Evolutionary conservation across 306 rosid genomes (phyloP).

Genomic region (Vigna radiata): DNA sequence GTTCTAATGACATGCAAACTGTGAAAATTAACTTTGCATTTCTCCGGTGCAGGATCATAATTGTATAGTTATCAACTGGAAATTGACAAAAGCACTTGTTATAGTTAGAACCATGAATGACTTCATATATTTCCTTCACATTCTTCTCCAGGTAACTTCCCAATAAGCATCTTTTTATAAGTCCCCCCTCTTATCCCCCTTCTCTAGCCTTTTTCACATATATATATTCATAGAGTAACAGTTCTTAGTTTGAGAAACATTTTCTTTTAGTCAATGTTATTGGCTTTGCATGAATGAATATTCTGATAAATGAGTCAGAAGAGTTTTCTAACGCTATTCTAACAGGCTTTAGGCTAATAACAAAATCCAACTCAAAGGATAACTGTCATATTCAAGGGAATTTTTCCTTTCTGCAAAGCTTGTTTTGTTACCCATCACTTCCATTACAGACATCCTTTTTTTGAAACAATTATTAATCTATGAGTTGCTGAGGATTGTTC

Average conservation of each 20-base stretch:
- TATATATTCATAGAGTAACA: not conserved
- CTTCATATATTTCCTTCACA: conserved; percentile 65
- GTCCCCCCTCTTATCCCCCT: not conserved
- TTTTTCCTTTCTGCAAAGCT: not conserved
- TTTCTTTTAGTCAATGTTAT: not conserved
- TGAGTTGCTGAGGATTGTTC: not conserved
- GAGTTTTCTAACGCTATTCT: not conserved
- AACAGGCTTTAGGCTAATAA: not conserved
- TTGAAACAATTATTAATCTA: not conserved
- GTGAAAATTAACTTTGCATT: conserved; percentile 3
- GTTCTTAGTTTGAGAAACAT: not conserved
- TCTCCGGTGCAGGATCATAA: conserved; percentile 46
- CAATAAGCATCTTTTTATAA: conserved; percentile 4
- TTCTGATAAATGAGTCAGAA: not conserved
- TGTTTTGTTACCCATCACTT: not conserved
- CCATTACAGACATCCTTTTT: not conserved
- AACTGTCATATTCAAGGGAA: not conserved
- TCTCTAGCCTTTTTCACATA: not conserved
- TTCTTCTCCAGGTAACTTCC: conserved; percentile 78
- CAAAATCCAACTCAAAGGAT: not conserved
- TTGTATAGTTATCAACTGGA: conserved; percentile 61
- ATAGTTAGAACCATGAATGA: conserved; percentile 76
- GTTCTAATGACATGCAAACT: not conserved
- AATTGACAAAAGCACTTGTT: conserved; percentile 58
- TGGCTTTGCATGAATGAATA: not conserved